Evolutionary conservation across 208 protist species (phyloP), one percentile per base, ranked within the genome.

Genomic region (Trypanosoma cruzi): DNA sequence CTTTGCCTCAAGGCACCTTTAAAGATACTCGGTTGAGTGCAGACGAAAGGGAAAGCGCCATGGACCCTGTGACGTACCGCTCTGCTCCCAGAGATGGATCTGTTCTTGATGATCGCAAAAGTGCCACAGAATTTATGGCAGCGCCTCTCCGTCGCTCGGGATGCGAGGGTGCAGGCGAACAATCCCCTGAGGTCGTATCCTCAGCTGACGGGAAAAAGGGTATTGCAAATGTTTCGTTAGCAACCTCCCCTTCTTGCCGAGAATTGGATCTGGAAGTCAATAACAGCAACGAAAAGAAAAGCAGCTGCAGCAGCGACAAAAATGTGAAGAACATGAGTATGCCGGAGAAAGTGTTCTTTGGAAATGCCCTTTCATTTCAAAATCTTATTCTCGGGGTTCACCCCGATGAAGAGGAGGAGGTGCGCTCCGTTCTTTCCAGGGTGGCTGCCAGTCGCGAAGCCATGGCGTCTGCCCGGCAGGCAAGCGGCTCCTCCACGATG

Each of bases 361-460:
- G 20, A 11, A 28, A 11, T 22, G 18, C 58, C 1, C 49, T 32
- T 55, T 29, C 7, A n/a, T 14, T 22, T 6, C 34, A 42, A 20
- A 37, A 66, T 10, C 52, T 59, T 24, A 53, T 64, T 28, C 20
- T 74, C 44, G 61, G 22, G 18, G 54, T 63, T 29, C 69, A 74
- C 53, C 59, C 54, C 8, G 42, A 63, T 24, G 69, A 74, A n/a
- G 44, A 42, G 28, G 61, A 54, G 13, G n/a, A 22, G 26, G 61
- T 74, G 6, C 44, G 14, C 24, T 36, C 54, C 46, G 54, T 52
- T 42, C 36, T 74, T 13, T 0, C 16, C 4, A 32, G 22, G 31
- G 69, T 60, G 11, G 42, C 24, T 7, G 10, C 11, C 14, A 37
- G 4, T 1, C 37, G 53, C 20, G 62, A 53, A 5, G 42, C 22